Percentiles rank a stretch among this genome's conserved stretches.
Evolutionary conservation across 2,329 filamentous ascomycete species (phyloP).

Genomic region (Pseudogymnoascus sp.): DNA sequence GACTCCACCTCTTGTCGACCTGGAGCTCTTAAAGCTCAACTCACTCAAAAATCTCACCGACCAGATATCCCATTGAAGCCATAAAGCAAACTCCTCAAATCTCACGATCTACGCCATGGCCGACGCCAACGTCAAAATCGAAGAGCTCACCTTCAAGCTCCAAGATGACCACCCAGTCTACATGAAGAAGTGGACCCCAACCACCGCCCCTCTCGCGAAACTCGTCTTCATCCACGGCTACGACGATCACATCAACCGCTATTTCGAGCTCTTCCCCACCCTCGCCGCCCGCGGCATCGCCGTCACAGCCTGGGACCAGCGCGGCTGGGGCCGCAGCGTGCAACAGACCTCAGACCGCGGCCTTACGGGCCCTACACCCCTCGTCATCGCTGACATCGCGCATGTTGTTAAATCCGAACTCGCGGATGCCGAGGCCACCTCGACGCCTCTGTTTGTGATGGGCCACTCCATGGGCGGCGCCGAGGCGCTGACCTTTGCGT

Average conservation of each 20-base stretch:
- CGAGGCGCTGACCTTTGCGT: conserved; percentile 57
- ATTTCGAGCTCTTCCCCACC: conserved; percentile 63
- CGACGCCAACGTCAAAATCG: conserved; percentile 1
- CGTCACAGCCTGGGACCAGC: conserved; percentile 73
- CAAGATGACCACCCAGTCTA: not conserved
- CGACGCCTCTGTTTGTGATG: conserved; percentile 68
- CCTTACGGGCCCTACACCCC: conserved; percentile 62
- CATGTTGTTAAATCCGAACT: conserved; percentile 60
- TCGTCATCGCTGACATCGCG: conserved; percentile 69
- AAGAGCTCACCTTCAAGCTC: conserved; percentile 2
- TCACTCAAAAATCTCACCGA: not conserved
- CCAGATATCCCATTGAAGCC: not conserved
- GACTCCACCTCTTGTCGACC: not conserved
- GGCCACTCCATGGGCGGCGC: conserved; percentile 90
- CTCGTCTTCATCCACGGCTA: conserved; percentile 83
- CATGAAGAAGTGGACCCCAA: not conserved
- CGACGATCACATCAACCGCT: conserved; percentile 74
- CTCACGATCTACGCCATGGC: not conserved
- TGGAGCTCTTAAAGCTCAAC: not conserved
- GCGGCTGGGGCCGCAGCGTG: conserved; percentile 76
- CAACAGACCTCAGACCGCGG: conserved; percentile 54
- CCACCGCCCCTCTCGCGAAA: conserved; percentile 46
- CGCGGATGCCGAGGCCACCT: conserved; percentile 26
- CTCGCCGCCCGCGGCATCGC: conserved; percentile 67
- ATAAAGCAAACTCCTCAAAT: not conserved